These are phyloP conservation scores for Canna indica DNA, from an alignment of 176 grass and related monocot genomes.

Conservation along the genomic window DNA sequence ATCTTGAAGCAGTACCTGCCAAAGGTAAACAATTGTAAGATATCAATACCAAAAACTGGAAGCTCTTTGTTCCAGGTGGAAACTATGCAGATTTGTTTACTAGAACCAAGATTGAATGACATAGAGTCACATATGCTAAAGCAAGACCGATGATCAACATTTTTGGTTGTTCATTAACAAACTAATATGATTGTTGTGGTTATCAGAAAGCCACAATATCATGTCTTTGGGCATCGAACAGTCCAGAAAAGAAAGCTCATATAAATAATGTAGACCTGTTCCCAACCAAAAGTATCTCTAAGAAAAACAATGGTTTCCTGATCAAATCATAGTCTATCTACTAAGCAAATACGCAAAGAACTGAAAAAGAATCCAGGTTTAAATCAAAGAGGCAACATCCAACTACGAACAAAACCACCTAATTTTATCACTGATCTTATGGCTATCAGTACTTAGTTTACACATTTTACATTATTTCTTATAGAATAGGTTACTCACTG, in stretches of 20 bases:
- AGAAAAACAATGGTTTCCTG: neutral
- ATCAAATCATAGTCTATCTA: neutral
- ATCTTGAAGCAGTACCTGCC: constrained; percentile 15
- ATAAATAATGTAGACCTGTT: neutral
- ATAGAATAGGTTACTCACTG: too few relatives aligned
- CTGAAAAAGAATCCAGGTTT: neutral
- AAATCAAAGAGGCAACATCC: too few relatives aligned
- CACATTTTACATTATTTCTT: too few relatives aligned
- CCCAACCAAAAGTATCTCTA: neutral
- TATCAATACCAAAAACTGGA: neutral
- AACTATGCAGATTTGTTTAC: neutral
- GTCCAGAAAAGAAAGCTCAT: neutral
- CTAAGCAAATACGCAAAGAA: neutral
- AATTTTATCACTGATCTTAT: too few relatives aligned
- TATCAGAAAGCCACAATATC: neutral
- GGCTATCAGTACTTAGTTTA: too few relatives aligned
- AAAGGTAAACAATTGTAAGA: neutral
- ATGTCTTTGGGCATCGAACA: neutral
- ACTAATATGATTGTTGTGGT: neutral
- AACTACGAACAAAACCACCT: too few relatives aligned
- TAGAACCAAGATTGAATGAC: neutral
- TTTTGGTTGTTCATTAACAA: too few relatives aligned
- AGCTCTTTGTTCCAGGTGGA: neutral
- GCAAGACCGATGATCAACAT: neutral
- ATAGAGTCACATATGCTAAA: neutral